phyloP scores from a whole-genome alignment of 352 stramenopile genomes.

The Ophiocytium majus region DNA sequence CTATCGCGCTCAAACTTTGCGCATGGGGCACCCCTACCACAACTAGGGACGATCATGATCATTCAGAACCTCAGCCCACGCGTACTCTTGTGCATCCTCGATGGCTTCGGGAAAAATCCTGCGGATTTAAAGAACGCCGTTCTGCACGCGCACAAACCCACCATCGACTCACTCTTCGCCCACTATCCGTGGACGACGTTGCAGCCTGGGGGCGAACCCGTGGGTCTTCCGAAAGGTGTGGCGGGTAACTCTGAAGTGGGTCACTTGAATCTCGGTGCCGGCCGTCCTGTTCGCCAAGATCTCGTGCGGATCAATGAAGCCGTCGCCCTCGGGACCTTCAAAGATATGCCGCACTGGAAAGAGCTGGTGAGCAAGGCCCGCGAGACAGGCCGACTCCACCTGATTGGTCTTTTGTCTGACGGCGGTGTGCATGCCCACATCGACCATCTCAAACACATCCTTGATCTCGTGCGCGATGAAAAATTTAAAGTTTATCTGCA shows the following conservation, averaged over 20 bases:
- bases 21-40: slow-evolving; percentile 15
- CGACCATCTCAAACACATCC: slow-evolving; percentile 9
- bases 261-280: slow-evolving; percentile 7
- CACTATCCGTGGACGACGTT: slow-evolving; percentile 13
- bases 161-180: slow-evolving; percentile 2
- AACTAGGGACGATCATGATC: slow-evolving; percentile 1
- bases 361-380: neutral
- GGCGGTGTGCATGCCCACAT: slow-evolving; percentile 1
- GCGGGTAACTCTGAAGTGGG: neutral
- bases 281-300: slow-evolving; percentile 3
- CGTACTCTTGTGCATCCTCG: slow-evolving; percentile 7
- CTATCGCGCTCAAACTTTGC: slow-evolving; percentile 13
- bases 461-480: slow-evolving; percentile 2
- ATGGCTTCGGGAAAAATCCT: slow-evolving; percentile 15
- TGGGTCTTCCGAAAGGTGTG: neutral
- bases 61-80: neutral
- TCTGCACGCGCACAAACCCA: neutral
- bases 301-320: slow-evolving; percentile 7
- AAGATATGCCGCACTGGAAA: slow-evolving; percentile 13
- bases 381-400: neutral
- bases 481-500: slow-evolving; percentile 3
- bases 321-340: slow-evolving; percentile 4
- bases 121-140: neutral
- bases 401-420: neutral
- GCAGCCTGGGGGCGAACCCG: neutral